Base-by-base conservation (phyloP, 192 early-diverging fungal species). In the Geranomyces variabilis region DNA sequence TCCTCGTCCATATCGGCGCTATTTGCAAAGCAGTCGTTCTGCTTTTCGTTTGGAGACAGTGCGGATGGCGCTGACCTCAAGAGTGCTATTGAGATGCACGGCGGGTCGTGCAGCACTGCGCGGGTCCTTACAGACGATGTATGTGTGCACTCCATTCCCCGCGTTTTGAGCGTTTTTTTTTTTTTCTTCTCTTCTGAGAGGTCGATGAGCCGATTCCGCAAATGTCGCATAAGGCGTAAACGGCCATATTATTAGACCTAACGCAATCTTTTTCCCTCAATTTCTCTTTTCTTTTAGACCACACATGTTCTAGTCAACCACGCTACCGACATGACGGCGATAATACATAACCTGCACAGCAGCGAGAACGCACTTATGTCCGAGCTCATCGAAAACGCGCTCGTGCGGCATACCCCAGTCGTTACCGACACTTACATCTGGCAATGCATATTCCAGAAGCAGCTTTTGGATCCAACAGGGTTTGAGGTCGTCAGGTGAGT, bases 351-450 rank as follows among this genome's bases (percentile, higher is more conserved):
- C 63, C 63, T 64, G 4, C 63, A 64, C 15, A 64, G 63, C 63
- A 64, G 43, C 63, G 63, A 64, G 21, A 64, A 64, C 44, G 63
- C 63, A 4, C 21, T 46, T 14, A 64, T 64, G 43, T 64, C 73
- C n/a, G 59, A 67, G 34, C 44, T 75, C 13, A 57, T 75, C 15
- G 58, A 75, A 47, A 49, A 67, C n/a, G 73, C 73, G n/a, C 34
- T 69, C n/a, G 65, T 62, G 28, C 43, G 66, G 26, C 22, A 44
- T 17, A 67, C 51, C 14, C 73, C 73, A 22, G 66, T 75, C 21
- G 24, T 75, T 1, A 68, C 66, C 1, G 73, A 75, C 49, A 69
- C 73, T 2, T 75, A 68, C 46, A 48, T 75, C 29, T 75, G 73
- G 73, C 73, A 75, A 36, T 75, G 73, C 48, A 75, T 75, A 49